Evolutionary conservation across 2,329 filamentous ascomycete species (phyloP).

Genomic region (Pochonia chlamydosporia): DNA sequence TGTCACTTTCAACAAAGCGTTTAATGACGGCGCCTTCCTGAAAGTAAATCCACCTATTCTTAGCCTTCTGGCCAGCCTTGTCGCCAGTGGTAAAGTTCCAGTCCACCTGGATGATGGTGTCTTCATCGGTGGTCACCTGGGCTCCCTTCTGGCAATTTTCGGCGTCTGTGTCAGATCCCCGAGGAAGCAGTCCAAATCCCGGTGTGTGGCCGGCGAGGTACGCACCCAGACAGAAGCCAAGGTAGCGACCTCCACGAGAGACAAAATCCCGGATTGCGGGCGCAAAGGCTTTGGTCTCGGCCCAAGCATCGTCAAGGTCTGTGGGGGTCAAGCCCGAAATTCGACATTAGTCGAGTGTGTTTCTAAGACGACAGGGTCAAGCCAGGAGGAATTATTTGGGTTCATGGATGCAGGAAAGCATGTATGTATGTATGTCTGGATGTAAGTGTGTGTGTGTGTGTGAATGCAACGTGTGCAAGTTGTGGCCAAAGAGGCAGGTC

Average conservation of each 20-base stretch:
- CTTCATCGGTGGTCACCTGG: conserved; percentile 13
- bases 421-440: too few relatives aligned
- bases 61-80: conserved; percentile 10
- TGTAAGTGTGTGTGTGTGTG: too few relatives aligned
- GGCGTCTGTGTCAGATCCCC: conserved; percentile 9
- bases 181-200: conserved; percentile 16
- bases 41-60: conserved; percentile 19
- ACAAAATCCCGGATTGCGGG: conserved; percentile 15
- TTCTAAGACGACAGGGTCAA: not conserved
- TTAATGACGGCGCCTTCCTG: conserved; percentile 19
- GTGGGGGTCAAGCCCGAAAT: not conserved
- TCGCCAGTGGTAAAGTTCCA: conserved; percentile 16
- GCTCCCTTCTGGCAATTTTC: conserved; percentile 12
- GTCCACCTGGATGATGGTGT: conserved; percentile 19
- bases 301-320: conserved; percentile 17
- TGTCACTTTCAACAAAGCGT: conserved; percentile 10
- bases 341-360: too few relatives aligned
- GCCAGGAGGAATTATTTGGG: too few relatives aligned
- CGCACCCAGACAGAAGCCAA: conserved; percentile 22
- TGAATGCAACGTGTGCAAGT: too few relatives aligned
- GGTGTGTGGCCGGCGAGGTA: conserved; percentile 19
- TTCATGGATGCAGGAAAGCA: too few relatives aligned
- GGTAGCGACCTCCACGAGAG: conserved; percentile 16
- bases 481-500: too few relatives aligned
- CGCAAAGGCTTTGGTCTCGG: conserved; percentile 12